These are phyloP conservation scores for Ophiosphaerella korrae DNA, from an alignment of 2,329 filamentous ascomycete species.

Conservation along the genomic window DNA sequence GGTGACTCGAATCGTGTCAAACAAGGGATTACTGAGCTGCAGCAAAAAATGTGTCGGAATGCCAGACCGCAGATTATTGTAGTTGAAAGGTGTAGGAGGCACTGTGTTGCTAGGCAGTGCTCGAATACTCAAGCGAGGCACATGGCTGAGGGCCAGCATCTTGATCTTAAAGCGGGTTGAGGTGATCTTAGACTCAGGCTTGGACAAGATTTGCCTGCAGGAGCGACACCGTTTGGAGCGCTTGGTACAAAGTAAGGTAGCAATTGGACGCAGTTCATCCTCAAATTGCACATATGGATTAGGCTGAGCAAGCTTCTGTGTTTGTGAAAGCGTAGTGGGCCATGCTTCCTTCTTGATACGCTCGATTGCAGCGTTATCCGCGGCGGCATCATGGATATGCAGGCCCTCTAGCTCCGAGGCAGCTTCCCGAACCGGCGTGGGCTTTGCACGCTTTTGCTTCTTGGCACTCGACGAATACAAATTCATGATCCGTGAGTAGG, in stretches of 20 bases:
- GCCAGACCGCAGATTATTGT: constrained; percentile 55
- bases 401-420: constrained; percentile 73
- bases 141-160: constrained; percentile 81
- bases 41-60: constrained; percentile 77
- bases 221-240: constrained; percentile 90
- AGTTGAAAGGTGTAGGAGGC: constrained; percentile 56
- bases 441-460: constrained; percentile 65
- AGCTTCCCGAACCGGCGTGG: constrained; percentile 81
- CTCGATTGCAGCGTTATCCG: constrained; percentile 65
- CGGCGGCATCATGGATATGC: constrained; percentile 63
- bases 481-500: constrained; percentile 87
- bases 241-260: constrained; percentile 85
- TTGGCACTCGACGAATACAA: constrained; percentile 71
- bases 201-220: constrained; percentile 93
- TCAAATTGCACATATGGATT: constrained; percentile 64
- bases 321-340: constrained; percentile 63
- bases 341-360: constrained; percentile 65
- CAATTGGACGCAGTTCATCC: constrained; percentile 78
- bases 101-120: constrained; percentile 56
- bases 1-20: constrained; percentile 85
- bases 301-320: constrained; percentile 59
- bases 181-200: constrained; percentile 87
- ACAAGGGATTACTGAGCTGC: constrained; percentile 91
- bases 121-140: constrained; percentile 79
- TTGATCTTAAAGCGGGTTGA: constrained; percentile 92